phyloP scores from a whole-genome alignment of 371 early-diverging fungal genomes.

The Rhizopus microsporus region DNA sequence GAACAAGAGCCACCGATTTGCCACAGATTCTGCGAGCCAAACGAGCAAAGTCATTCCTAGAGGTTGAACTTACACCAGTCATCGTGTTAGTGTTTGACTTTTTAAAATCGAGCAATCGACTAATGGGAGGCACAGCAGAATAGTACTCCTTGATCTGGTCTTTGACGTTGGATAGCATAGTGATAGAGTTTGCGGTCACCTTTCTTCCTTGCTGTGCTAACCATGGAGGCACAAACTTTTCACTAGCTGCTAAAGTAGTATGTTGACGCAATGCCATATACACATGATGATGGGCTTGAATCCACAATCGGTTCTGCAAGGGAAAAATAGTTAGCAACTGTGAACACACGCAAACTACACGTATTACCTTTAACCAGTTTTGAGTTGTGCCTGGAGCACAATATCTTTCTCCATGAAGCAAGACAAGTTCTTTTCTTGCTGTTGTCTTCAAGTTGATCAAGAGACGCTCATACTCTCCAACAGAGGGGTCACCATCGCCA shows the following conservation, averaged over 20 bases:
- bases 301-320: constrained; percentile 79
- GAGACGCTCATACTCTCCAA: constrained; percentile 92
- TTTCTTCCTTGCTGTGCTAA: constrained; percentile 55
- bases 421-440: constrained; percentile 93
- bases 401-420: constrained; percentile 80
- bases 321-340: neutral
- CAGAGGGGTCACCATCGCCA: constrained; percentile 84
- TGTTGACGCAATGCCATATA: constrained; percentile 77
- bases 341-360: neutral
- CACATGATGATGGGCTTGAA: constrained; percentile 96
- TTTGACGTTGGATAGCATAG: constrained; percentile 62
- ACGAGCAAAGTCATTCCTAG: constrained; percentile 76
- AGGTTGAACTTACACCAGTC: constrained; percentile 27
- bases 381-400: constrained; percentile 85
- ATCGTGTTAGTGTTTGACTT: constrained; percentile 28
- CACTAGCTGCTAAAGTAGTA: constrained; percentile 21
- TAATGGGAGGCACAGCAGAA: constrained; percentile 39
- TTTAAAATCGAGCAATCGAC: constrained; percentile 34
- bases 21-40: constrained; percentile 93
- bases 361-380: constrained; percentile 79
- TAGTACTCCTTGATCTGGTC: constrained; percentile 74
- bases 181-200: constrained; percentile 54
- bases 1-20: constrained; percentile 95
- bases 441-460: constrained; percentile 94
- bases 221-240: constrained; percentile 53